These are phyloP conservation scores for Pythium utonaiense DNA, from an alignment of 352 stramenopile species.

Conservation along the genomic window DNA sequence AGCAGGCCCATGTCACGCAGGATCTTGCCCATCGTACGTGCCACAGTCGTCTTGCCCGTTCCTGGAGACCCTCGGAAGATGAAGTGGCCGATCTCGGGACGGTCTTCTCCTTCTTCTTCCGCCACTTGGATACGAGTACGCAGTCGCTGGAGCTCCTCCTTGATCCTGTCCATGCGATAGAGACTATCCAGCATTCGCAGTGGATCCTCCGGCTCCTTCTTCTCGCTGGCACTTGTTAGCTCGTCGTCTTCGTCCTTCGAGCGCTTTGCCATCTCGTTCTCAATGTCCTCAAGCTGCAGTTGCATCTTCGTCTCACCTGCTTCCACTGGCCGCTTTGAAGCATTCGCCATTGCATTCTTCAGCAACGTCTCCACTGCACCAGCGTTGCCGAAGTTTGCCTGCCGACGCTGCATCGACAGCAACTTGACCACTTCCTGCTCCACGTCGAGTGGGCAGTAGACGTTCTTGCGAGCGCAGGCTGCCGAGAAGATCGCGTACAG, in stretches of 20 bases:
- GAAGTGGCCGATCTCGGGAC: slow-evolving; percentile 74
- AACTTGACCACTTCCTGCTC: slow-evolving; percentile 49
- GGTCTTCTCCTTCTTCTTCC: slow-evolving; percentile 52
- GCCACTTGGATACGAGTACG: slow-evolving; percentile 61
- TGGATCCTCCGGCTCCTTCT: slow-evolving; percentile 29
- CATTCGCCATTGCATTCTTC: slow-evolving; percentile 67
- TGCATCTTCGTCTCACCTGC: slow-evolving; percentile 30
- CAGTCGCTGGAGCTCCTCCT: slow-evolving; percentile 45
- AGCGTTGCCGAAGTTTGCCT: slow-evolving; percentile 90
- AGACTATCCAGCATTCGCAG: slow-evolving; percentile 43
- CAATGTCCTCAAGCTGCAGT: slow-evolving; percentile 52
- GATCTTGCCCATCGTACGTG: slow-evolving; percentile 90
- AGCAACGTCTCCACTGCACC: slow-evolving; percentile 83
- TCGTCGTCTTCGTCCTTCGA: slow-evolving; percentile 16
- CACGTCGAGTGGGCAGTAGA: slow-evolving; percentile 49
- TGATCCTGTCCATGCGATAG: slow-evolving; percentile 64
- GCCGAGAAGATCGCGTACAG: slow-evolving; percentile 71
- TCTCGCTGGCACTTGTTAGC: not conserved
- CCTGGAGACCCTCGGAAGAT: slow-evolving; percentile 87
- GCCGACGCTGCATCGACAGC: slow-evolving; percentile 59
- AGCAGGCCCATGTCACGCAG: slow-evolving; percentile 92
- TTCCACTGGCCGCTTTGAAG: slow-evolving; percentile 42
- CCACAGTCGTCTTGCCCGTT: slow-evolving; percentile 90
- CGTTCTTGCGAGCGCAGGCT: slow-evolving; percentile 45
- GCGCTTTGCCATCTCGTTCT: slow-evolving; percentile 34